A percentile compares a stretch with the other conserved stretches of the same genome.
Evolutionary conservation across 768 basidiomycete species (phyloP).

Genomic region (Xerocomus spinulosus): DNA sequence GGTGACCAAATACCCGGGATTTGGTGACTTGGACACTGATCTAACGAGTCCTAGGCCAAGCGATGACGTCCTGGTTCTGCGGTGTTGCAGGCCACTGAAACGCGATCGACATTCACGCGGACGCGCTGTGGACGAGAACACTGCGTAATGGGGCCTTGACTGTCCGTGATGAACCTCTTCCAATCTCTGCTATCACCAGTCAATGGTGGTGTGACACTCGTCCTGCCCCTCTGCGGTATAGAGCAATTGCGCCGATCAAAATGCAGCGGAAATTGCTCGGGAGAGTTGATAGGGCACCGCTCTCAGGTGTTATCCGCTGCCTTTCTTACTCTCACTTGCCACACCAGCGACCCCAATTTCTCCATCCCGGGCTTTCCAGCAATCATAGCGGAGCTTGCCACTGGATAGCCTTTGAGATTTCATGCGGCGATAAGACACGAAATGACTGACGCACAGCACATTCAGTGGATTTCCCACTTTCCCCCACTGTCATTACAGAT

Average conservation of each 20-base stretch:
- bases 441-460: not conserved
- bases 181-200: not conserved
- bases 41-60: not conserved
- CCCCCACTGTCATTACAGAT: not conserved
- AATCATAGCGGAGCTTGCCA: conserved; percentile 2
- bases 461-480: not conserved
- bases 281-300: conserved; percentile 5
- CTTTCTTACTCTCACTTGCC: conserved; percentile 6
- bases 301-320: conserved; percentile 2
- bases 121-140: not conserved
- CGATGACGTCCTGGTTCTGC: conserved; percentile 17
- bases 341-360: not conserved
- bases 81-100: not conserved
- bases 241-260: conserved; percentile 19
- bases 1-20: too few species aligned
- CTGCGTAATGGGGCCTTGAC: not conserved
- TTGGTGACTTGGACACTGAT: too few species aligned
- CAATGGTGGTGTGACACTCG: not conserved
- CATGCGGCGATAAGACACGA: not conserved
- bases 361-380: not conserved
- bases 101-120: not conserved
- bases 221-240: conserved; percentile 5
- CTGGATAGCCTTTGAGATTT: not conserved
- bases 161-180: not conserved
- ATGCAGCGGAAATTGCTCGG: conserved; percentile 24